These are phyloP conservation scores for Irineochytrium annulatum DNA, from an alignment of 192 early-diverging fungal genomes.

Conservation along the genomic window DNA sequence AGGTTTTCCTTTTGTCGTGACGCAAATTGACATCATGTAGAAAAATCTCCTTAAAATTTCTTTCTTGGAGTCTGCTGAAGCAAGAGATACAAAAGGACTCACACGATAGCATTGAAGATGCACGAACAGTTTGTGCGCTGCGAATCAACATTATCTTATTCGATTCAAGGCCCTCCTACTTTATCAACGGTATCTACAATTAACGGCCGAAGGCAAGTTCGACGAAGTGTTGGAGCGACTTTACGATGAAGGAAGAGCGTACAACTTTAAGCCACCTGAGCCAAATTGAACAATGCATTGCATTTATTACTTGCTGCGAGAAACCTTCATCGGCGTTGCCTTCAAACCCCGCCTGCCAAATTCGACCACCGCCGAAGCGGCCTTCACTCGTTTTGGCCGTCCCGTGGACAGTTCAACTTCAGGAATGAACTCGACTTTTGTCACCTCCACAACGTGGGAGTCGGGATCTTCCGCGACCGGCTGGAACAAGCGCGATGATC, in stretches of 20 bases:
- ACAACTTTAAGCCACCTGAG: conserved; percentile 36
- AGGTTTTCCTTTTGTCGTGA: conserved; percentile 39
- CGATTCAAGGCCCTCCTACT: conserved; percentile 64
- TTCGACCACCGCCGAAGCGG: too few species aligned
- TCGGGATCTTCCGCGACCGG: too few species aligned
- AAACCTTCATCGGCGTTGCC: too few species aligned
- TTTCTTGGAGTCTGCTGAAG: conserved; percentile 82
- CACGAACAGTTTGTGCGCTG: conserved; percentile 58
- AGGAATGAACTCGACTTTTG: too few species aligned
- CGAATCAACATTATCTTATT: not conserved
- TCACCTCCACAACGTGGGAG: too few species aligned
- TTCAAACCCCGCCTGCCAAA: too few species aligned
- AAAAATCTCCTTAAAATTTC: conserved; percentile 84
- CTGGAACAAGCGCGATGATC: too few species aligned
- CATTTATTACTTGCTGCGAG: too few species aligned
- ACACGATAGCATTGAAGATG: conserved; percentile 94
- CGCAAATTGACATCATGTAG: conserved; percentile 35
- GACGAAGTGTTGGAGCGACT: conserved; percentile 73
- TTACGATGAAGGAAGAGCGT: conserved; percentile 66
- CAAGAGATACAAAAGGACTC: conserved; percentile 83
- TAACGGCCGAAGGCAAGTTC: conserved; percentile 61
- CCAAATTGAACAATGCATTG: too few species aligned
- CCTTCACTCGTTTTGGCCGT: too few species aligned
- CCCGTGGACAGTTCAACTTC: too few species aligned
- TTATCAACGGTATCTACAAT: conserved; percentile 76